A percentile compares a stretch with the other conserved stretches of the same genome.
These are phyloP conservation scores for Dimargaris xerosporica DNA, from an alignment of 192 early-diverging fungal species.

Conservation along the genomic window DNA sequence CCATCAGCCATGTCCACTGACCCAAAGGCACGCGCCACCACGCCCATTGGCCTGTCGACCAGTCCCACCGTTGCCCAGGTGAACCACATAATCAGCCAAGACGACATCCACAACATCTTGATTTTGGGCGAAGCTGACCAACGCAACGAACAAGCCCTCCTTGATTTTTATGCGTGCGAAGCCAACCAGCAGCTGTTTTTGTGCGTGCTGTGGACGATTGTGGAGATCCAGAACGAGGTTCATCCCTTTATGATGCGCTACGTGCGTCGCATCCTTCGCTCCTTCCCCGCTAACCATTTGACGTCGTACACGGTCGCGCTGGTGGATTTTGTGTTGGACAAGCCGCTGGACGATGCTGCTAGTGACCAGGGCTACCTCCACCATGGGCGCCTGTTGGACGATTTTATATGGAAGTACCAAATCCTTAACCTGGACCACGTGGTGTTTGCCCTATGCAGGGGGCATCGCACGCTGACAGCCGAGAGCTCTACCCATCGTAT, in stretches of 20 bases:
- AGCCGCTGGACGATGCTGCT: slow-evolving; percentile 17
- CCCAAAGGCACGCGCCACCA: neutral
- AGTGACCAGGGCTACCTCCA: neutral
- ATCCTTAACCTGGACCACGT: slow-evolving; percentile 53
- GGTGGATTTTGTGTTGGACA: slow-evolving; percentile 44
- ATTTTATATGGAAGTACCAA: slow-evolving; percentile 55
- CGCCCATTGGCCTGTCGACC: neutral
- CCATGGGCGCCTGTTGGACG: slow-evolving; percentile 32
- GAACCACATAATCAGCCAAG: slow-evolving; percentile 6
- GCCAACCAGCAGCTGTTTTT: slow-evolving; percentile 49
- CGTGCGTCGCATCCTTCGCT: slow-evolving; percentile 46
- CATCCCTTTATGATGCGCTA: slow-evolving; percentile 19
- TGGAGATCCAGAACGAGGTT: slow-evolving; percentile 25
- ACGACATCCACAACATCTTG: slow-evolving; percentile 17
- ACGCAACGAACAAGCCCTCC: slow-evolving; percentile 19
- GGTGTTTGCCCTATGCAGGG: slow-evolving; percentile 46
- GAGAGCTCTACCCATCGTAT: slow-evolving; percentile 28
- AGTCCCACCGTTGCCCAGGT: slow-evolving; percentile 9
- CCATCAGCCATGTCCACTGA: neutral
- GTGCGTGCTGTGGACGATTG: slow-evolving; percentile 44
- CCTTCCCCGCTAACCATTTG: slow-evolving; percentile 54
- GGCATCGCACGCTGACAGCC: slow-evolving; percentile 34
- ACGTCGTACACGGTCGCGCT: slow-evolving; percentile 48
- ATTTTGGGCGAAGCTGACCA: slow-evolving; percentile 10
- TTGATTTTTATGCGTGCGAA: slow-evolving; percentile 37